Evolutionary conservation across 1,284 basidiomycete species (phyloP).

Genomic region (Neonothopanus nambi): DNA sequence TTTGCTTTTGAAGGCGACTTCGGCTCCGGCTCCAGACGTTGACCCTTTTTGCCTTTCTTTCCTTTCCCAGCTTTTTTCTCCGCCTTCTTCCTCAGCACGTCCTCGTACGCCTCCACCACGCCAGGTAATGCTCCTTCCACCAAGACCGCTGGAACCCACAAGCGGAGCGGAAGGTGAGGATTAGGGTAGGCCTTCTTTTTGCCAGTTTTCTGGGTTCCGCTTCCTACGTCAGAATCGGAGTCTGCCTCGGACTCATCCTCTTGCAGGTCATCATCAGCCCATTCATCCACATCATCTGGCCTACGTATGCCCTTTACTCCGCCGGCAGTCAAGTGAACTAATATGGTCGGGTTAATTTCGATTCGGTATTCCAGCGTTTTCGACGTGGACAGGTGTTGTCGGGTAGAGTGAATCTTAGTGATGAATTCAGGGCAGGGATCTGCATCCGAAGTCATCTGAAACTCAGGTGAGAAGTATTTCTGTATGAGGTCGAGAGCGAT

Average conservation of each 20-base stretch:
- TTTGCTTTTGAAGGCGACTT: slow-evolving; percentile 16
- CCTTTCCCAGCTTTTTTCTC: slow-evolving; percentile 50
- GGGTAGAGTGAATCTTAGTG: slow-evolving; percentile 38
- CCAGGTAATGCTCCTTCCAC: slow-evolving; percentile 63
- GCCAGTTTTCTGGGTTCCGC: slow-evolving; percentile 32
- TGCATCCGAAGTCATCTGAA: slow-evolving; percentile 32
- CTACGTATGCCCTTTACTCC: slow-evolving; percentile 64
- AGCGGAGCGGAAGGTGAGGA: slow-evolving; percentile 51
- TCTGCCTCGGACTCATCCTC: slow-evolving; percentile 34
- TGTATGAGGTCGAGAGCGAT: slow-evolving; percentile 2
- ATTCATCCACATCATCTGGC: slow-evolving; percentile 51
- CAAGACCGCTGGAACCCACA: slow-evolving; percentile 81
- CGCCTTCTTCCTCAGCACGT: slow-evolving; percentile 46
- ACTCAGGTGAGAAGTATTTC: slow-evolving; percentile 33
- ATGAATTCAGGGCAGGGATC: slow-evolving; percentile 37
- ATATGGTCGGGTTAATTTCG: slow-evolving; percentile 62
- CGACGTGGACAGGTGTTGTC: slow-evolving; percentile 66
- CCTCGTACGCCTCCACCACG: slow-evolving; percentile 62
- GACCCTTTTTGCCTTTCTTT: slow-evolving; percentile 15
- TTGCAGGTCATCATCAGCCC: slow-evolving; percentile 44
- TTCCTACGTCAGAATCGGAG: slow-evolving; percentile 33
- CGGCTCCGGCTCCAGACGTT: slow-evolving; percentile 1
- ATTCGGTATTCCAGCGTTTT: slow-evolving; percentile 70
- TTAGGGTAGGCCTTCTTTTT: slow-evolving; percentile 44
- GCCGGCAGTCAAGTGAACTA: slow-evolving; percentile 62